phyloP scores from a whole-genome alignment of 495 filamentous ascomycete genomes.

The Friedmanniomyces simplex region DNA sequence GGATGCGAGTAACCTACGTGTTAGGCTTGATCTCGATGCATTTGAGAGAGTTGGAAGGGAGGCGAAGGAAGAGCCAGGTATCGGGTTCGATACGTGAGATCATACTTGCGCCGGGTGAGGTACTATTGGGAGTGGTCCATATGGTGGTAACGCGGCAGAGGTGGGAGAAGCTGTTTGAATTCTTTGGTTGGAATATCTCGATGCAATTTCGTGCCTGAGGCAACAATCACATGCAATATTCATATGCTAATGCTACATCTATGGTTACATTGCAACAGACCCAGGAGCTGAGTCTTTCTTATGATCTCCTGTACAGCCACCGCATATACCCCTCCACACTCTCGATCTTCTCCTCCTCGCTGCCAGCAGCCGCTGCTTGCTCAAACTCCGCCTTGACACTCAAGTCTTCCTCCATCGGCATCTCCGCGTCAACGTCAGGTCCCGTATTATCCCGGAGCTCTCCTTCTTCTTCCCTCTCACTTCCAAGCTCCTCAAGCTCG shows the following conservation, averaged over 20 bases:
- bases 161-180: too few relatives aligned
- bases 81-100: slow-evolving; percentile 42
- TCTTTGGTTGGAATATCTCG: too few relatives aligned
- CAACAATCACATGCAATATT: too few relatives aligned
- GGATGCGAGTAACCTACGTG: slow-evolving; percentile 50
- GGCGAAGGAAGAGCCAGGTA: slow-evolving; percentile 51
- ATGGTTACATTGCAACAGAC: too few relatives aligned
- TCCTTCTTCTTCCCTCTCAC: neutral
- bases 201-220: too few relatives aligned
- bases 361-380: neutral
- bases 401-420: neutral
- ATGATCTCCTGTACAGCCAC: neutral
- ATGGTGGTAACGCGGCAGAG: too few relatives aligned
- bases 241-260: too few relatives aligned
- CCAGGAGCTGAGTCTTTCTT: too few relatives aligned
- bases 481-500: neutral
- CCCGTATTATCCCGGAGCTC: neutral
- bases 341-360: slow-evolving; percentile 2
- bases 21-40: slow-evolving; percentile 59
- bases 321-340: slow-evolving; percentile 1
- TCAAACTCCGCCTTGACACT: neutral
- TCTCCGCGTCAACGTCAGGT: neutral
- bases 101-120: neutral
- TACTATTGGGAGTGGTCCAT: too few relatives aligned
- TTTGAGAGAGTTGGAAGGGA: slow-evolving; percentile 56